Evolutionary conservation across 208 protist species (phyloP).

Genomic region (Naegleria lovaniensis): DNA sequence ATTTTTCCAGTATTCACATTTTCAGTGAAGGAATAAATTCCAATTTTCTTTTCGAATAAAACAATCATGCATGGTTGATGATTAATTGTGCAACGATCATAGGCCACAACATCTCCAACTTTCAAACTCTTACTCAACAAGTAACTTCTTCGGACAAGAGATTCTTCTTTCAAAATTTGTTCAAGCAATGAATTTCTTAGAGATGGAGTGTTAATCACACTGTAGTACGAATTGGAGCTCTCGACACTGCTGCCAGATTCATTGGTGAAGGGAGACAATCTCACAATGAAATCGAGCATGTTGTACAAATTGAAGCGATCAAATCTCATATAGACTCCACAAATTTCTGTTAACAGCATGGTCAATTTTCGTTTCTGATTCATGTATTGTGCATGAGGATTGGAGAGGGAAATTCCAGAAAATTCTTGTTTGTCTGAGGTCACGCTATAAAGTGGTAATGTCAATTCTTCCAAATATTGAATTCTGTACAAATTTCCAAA

Average conservation of each 20-base stretch:
- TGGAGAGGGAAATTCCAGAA: not conserved
- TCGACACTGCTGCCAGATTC: not conserved
- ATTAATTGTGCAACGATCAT: not conserved
- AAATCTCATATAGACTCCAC: not conserved
- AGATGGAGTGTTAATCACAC: not conserved
- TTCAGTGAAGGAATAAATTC: not conserved
- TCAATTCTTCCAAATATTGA: not conserved
- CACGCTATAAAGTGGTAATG: not conserved
- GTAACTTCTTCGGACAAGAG: not conserved
- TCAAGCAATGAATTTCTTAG: not conserved
- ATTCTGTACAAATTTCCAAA: slow-evolving; percentile 4
- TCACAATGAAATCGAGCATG: not conserved
- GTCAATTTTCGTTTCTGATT: not conserved
- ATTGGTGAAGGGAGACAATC: not conserved
- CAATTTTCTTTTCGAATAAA: not conserved
- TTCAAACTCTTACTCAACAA: not conserved
- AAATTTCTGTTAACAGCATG: not conserved
- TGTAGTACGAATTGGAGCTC: not conserved
- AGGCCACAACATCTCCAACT: not conserved
- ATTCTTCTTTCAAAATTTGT: slow-evolving; percentile 10
- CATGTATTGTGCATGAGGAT: not conserved
- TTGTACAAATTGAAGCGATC: not conserved
- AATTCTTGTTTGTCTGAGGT: not conserved
- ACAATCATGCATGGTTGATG: not conserved
- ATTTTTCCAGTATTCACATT: not conserved